Base-by-base conservation (phyloP, 495 filamentous ascomycete species). In the Penicillium longicatenatum region DNA sequence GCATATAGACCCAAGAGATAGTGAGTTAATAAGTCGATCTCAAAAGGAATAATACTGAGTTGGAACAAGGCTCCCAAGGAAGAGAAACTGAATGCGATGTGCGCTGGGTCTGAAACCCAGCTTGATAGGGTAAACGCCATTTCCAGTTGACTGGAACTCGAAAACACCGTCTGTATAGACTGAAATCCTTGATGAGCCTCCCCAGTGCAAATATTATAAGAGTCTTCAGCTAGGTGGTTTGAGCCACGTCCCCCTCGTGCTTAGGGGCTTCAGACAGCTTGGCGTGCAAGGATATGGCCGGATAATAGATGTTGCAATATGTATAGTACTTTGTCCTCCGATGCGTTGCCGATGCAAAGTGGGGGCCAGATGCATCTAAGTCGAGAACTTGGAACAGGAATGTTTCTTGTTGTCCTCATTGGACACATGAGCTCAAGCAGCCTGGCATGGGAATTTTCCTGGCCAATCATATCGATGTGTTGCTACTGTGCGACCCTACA, bases 61-160 rank as follows among this genome's bases (percentile, higher is more conserved):
- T 57, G 55, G 30, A 26, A 35, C 11, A 51, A 19, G 29, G 45
- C 10, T 6, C 55, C 55, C 29, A 57, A 16, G n/a, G 20, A 45
- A 20, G 26, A 16, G 29, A 52, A 57, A 2, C 29, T 31, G 17
- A 10, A 9, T 12, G 55, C 39, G 4, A 57, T 51, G 14, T 12
- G 11, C 14, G 24, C 22, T 6, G 29, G 20, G 12, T 52, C 55
- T 37, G 37, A 12, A 17, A 37, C 19, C 26, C 39, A 51, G 45
- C n/a, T 26, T 0, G 45, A 21, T 24, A 45, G 17, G 24, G 9
- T 12, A 30, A n/a, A 26, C 5, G 16, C 22, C 45, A 48, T 48
- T n/a, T 48, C 7, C 45, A 30, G 21, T 39, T 7, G 24, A 30
- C 14, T 29, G 21, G 11, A 5, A 24, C 19, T 46, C 3, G 4